Percentiles rank a stretch among this genome's conserved stretches.
phyloP scores from a whole-genome alignment of 345 rosid species.

The Acer saccharum region DNA sequence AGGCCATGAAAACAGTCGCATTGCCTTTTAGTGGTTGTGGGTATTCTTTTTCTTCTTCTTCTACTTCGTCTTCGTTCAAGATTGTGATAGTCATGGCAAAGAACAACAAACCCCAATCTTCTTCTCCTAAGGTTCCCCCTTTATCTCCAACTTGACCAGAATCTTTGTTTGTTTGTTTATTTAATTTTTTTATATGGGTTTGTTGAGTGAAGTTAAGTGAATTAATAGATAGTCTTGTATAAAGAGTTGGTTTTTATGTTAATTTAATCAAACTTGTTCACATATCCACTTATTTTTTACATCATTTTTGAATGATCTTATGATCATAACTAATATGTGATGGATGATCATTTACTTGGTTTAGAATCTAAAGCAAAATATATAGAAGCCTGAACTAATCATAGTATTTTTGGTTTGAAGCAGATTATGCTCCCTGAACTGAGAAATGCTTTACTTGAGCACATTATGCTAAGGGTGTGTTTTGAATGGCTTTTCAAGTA shows the following conservation, averaged over 20 bases:
- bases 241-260: background rate
- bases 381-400: background rate
- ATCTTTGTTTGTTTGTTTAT: background rate
- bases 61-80: slow-evolving; percentile 32
- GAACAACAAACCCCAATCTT: slow-evolving; percentile 44
- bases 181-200: background rate
- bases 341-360: background rate
- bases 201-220: background rate
- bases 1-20: slow-evolving; percentile 14
- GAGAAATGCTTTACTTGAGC: background rate
- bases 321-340: background rate
- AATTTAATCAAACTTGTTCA: background rate
- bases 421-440: background rate
- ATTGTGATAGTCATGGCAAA: slow-evolving; percentile 45
- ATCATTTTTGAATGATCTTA: background rate
- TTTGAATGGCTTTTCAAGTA: background rate
- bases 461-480: background rate
- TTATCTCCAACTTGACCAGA: slow-evolving; percentile 12
- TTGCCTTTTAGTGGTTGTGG: slow-evolving; percentile 1
- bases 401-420: background rate
- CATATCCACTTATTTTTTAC: background rate
- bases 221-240: background rate
- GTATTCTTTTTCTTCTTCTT: background rate
- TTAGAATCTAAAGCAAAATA: background rate
- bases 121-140: slow-evolving; percentile 43